Base-by-base conservation (phyloP, 371 early-diverging fungal genomes). In the Enterospora canceri region DNA sequence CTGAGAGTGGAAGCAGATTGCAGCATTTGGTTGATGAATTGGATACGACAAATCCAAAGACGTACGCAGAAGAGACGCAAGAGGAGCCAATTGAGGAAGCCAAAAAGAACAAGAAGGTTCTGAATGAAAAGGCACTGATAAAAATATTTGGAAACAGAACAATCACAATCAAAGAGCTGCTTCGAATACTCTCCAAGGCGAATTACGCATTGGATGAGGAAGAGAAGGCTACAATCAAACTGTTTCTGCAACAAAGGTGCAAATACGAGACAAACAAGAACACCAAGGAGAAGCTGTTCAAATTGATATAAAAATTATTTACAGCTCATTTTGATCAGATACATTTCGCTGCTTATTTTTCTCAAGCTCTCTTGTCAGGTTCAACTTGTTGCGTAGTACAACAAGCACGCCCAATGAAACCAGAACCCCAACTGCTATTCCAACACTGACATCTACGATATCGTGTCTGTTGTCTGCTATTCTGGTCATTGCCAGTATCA, bases 1-100 rank as follows among this genome's bases (percentile, higher is more conserved):
- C 65, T 34, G 67, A 53, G 31, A 46, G 71, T 56, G 80, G 80
- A 30, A 73, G 69, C 29, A 65, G 72, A 48, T 31, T 80, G 33
- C 76, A 75, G 64, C 70, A 73, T 31, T 46, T 71, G 24, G 21
- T 58, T n/a, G 29, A 32, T 3, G 58, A 65, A 65, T 54, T 48
- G 23, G 62, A 63, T 48, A 76, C 71, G 57, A 59, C 61, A 26
- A 54, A 69, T 54, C 78, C 71, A 30, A 72, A 73, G 33, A 65
- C 76, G 34, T 32, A 71, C 28, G 69, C 63, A 65, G 72, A 74
- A 31, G 16, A 24, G 3, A 46, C 58, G 19, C 15, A 15, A 49
- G 50, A 53, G 4, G 47, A 31, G 19, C 53, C 12, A 48, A 57
- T 61, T 1, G 34, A 32, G 24, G 67, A 67, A 19, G 35, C 28